phyloP scores from a whole-genome alignment of 768 basidiomycete species.

The Mycena pura region DNA sequence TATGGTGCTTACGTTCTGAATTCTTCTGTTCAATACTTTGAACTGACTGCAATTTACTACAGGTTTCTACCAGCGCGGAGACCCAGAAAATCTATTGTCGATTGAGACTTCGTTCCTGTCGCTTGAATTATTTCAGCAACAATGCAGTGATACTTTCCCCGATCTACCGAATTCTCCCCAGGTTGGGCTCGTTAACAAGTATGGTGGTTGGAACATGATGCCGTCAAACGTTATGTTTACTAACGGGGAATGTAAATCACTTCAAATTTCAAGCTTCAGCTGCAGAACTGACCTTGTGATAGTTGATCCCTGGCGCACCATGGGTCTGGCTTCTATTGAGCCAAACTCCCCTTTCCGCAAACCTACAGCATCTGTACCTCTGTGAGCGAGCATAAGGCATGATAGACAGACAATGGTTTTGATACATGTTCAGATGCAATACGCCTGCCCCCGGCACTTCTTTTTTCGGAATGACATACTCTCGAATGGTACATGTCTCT shows the following conservation, averaged over 20 bases:
- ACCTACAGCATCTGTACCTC: constrained; percentile 45
- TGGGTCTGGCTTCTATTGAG: constrained; percentile 58
- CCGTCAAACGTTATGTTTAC: constrained; percentile 55
- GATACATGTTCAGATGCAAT: constrained; percentile 45
- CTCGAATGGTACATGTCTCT: constrained; percentile 56
- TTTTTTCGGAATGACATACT: constrained; percentile 55
- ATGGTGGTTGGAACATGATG: constrained; percentile 60
- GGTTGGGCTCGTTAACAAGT: constrained; percentile 53
- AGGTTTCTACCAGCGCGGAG: constrained; percentile 58
- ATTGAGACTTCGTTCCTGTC: constrained; percentile 57
- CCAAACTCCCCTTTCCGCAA: constrained; percentile 49
- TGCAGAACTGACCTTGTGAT: neutral
- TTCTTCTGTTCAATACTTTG: neutral
- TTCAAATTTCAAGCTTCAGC: neutral
- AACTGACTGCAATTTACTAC: neutral
- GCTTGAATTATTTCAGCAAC: constrained; percentile 50
- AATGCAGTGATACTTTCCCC: constrained; percentile 51
- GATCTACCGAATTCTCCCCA: constrained; percentile 47
- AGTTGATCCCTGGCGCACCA: constrained; percentile 61
- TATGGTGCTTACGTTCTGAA: constrained; percentile 40
- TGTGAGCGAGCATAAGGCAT: constrained; percentile 33
- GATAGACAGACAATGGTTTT: neutral
- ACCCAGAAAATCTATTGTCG: constrained; percentile 50
- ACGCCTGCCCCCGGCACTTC: constrained; percentile 37
- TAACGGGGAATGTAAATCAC: constrained; percentile 53